Conservation (phyloP, 345 rosid genomes). For the Crucihimalaya himalaica region DNA sequence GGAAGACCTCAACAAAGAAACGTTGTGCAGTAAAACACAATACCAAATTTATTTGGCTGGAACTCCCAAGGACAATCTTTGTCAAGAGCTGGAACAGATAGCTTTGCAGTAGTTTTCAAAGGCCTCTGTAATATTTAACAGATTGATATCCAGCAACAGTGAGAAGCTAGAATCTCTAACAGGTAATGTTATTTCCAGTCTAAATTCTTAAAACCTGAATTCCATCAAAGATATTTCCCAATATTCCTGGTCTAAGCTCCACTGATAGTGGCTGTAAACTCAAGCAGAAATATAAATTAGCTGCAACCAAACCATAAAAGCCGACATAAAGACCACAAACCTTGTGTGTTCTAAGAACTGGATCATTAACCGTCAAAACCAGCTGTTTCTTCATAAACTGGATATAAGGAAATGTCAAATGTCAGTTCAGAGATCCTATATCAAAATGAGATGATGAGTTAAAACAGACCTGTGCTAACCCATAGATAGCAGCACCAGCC, state of each 20-base stretch:
- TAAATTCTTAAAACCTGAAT: not conserved
- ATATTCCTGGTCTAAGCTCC: not conserved
- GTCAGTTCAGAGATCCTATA: not conserved
- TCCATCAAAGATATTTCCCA: not conserved
- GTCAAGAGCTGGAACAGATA: slow-evolving; percentile 82
- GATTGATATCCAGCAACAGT: not conserved
- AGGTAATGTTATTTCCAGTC: not conserved
- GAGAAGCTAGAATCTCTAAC: not conserved
- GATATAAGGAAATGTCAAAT: too few relatives aligned
- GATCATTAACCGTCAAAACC: too few relatives aligned
- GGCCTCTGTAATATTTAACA: not conserved
- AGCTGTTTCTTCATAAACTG: too few relatives aligned
- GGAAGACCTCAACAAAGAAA: too few relatives aligned
- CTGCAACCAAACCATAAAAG: not conserved
- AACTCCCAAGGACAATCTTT: slow-evolving; percentile 91
- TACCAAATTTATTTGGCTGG: slow-evolving; percentile 53
- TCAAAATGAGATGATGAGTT: too few relatives aligned
- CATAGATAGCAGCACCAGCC: too few relatives aligned
- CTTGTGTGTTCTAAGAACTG: not conserved
- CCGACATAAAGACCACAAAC: not conserved
- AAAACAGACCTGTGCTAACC: too few relatives aligned
- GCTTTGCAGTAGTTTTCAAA: not conserved
- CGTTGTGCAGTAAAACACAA: too few relatives aligned
- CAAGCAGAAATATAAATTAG: not conserved
- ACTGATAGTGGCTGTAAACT: not conserved